Base-by-base conservation (phyloP, 2,329 filamentous ascomycete species). In the Plectosphaerella cucumerina region DNA sequence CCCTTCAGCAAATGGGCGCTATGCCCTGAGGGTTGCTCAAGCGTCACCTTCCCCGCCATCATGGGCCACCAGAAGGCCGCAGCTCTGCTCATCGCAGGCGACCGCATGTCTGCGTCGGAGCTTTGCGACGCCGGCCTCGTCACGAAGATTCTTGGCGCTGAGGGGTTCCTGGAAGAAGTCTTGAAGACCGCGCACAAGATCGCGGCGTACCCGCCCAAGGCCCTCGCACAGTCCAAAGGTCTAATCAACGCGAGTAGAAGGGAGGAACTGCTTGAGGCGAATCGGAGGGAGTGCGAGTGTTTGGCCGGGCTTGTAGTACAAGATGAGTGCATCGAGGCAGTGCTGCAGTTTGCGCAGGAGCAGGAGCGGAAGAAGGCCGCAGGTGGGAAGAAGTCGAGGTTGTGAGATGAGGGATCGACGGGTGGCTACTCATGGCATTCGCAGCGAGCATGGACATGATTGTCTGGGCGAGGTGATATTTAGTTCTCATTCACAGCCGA, bases 1-100 rank as follows among this genome's bases (percentile, higher is more conserved):
- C 48, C 48, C 23, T 50, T 50, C n/a, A 45, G 41, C 31, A 50
- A 50, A 18, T 50, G 48, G 48, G 48, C 39, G 2, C 39, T 42
- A n/a, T 17, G n/a, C 39, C 39, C 39, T 6, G 39, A 42, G 39
- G 44, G 44, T 14, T 46, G 23, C n/a, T 37, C 20, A 17, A 20
- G 34, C 34, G 33, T 47, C 45, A 47, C 45, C 21, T 39, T 37
- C 5, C 31, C 44, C 17, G 17, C 44, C 44, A 34, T 34, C 31
- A 47, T 35, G 17, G 35, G 45, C 20, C 34, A 23, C 18, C 45
- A 50, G 37, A 50, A 50, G 21, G 48, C 48, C 14, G 23, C 48
- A 4, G 41, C 41, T 18, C 41, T 50, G 11, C 37, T 50, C 10
- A 22, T 50, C 21, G 48, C 41, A 6, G 48, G 48, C 4, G 34